Percentiles rank a stretch among this genome's conserved stretches.
phyloP scores from a whole-genome alignment of 257 asterid species.

The Ilex aquifolium region DNA sequence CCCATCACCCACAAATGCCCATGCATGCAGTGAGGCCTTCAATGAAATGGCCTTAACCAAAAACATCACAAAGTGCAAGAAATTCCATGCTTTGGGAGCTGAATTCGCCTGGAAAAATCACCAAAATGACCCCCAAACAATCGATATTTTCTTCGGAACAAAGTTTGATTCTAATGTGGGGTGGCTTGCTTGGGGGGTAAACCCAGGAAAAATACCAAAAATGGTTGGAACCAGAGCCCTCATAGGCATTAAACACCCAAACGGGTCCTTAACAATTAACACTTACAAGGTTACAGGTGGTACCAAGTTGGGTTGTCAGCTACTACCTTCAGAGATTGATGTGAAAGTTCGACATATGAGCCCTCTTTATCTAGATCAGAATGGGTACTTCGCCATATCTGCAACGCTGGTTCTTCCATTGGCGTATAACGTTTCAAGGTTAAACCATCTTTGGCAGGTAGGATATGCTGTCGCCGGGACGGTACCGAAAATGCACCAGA shows the following conservation, averaged over 20 bases:
- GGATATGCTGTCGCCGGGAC: constrained; percentile 24
- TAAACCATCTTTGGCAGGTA: constrained; percentile 48
- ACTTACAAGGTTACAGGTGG: constrained; percentile 26
- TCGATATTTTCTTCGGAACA: constrained; percentile 43
- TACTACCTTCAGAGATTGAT: constrained; percentile 26
- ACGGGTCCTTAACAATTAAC: constrained; percentile 3
- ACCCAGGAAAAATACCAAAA: constrained; percentile 31
- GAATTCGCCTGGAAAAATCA: constrained; percentile 44
- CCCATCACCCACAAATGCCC: constrained; percentile 17
- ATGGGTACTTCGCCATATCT: constrained; percentile 19
- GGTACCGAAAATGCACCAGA: constrained; percentile 34
- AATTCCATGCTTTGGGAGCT: constrained; percentile 17
- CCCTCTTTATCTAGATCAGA: background rate
- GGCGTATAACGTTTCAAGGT: constrained; percentile 19
- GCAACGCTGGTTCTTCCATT: constrained; percentile 32
- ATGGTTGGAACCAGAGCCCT: constrained; percentile 63
- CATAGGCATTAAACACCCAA: constrained; percentile 33
- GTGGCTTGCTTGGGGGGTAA: constrained; percentile 79
- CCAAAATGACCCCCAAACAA: constrained; percentile 12
- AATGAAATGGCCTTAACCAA: constrained; percentile 4
- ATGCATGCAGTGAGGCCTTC: constrained; percentile 29
- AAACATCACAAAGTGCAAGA: constrained; percentile 27
- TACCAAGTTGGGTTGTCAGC: constrained; percentile 38
- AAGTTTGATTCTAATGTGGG: constrained; percentile 19
- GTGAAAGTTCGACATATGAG: constrained; percentile 14